These are phyloP conservation scores for Diospyros kaki DNA, from an alignment of 148 eudicot species.

Conservation along the genomic window DNA sequence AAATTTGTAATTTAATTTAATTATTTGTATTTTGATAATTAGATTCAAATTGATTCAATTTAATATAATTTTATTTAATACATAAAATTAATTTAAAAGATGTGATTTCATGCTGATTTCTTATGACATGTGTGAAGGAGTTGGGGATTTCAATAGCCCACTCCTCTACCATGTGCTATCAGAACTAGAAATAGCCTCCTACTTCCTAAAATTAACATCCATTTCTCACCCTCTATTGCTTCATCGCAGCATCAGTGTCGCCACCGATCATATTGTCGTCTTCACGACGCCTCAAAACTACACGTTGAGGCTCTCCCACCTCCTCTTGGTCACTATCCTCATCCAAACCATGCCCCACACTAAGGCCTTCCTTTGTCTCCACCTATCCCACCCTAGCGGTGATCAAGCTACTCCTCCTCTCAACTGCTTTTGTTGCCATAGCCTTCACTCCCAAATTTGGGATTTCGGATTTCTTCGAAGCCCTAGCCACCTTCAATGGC, in stretches of 20 bases:
- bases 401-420: conserved; percentile 25
- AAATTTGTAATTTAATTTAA: too few relatives aligned
- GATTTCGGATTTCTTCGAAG: conserved; percentile 57
- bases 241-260: too few relatives aligned
- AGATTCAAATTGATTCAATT: too few relatives aligned
- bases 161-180: too few relatives aligned
- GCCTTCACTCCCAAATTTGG: conserved; percentile 84
- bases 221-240: background rate
- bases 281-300: conserved; percentile 79
- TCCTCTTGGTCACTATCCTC: conserved; percentile 53
- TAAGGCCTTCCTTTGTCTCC: conserved; percentile 27
- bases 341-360: conserved; percentile 49
- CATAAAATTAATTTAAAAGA: too few relatives aligned
- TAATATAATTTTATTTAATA: too few relatives aligned
- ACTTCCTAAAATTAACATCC: background rate
- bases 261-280: conserved; percentile 38
- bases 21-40: too few relatives aligned
- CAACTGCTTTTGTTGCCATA: conserved; percentile 47
- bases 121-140: too few relatives aligned
- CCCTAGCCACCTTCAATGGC: conserved; percentile 26
- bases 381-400: conserved; percentile 15
- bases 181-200: too few relatives aligned
- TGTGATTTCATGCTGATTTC: too few relatives aligned
- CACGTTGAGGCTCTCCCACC: conserved; percentile 51
- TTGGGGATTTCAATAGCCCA: too few relatives aligned